Evolutionary conservation across 805 yeast species (phyloP), one percentile per base, ranked within the genome.

Genomic region (Kockiozyma suomiensis): DNA sequence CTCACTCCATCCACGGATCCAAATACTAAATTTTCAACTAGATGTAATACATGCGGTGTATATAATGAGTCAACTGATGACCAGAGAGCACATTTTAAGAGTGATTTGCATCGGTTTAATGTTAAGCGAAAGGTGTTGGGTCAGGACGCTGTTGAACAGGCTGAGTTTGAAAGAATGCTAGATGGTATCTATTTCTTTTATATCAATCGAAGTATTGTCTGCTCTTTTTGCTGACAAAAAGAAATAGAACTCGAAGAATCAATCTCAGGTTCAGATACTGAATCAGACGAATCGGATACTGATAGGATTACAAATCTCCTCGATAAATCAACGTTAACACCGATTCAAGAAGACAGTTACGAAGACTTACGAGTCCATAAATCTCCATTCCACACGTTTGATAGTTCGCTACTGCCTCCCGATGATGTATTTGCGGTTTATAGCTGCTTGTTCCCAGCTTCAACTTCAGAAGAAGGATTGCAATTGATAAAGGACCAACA

Each of bases 41-140:
- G 43, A 26, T 49, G 53, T n/a, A 49, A 19, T 10, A 49, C 53
- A 8, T 49, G 53, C 12, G 26, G 35, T 49, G 42, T 49, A 6
- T 10, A 17, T 13, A 49, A 35, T n/a, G 53, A 49, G 35, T 37
- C 53, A 32, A 21, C 15, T 25, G 61, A 46, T 7, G 67, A 65
- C 3, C 67, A 56, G 48, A 37, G 78, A 58, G 72, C 69, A 2
- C 88, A 85, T 67, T 85, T 79, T 72, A 83, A 82, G 66, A 76
- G 85, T 0, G 89, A 85, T 66, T 76, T 79, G 23, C 85, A 86
- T 68, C 76, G 82, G 40, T 78, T 79, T 68, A 89, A 89, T 69
- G 64, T 82, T 54, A 85, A 85, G 70, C 76, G 92, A 56, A 70
- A 75, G 8, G 66, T 81, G 30, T 73, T 73, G 40, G 80, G 81